Base-by-base conservation (phyloP, 2,329 filamentous ascomycete species). In the Fusarium penzigii region DNA sequence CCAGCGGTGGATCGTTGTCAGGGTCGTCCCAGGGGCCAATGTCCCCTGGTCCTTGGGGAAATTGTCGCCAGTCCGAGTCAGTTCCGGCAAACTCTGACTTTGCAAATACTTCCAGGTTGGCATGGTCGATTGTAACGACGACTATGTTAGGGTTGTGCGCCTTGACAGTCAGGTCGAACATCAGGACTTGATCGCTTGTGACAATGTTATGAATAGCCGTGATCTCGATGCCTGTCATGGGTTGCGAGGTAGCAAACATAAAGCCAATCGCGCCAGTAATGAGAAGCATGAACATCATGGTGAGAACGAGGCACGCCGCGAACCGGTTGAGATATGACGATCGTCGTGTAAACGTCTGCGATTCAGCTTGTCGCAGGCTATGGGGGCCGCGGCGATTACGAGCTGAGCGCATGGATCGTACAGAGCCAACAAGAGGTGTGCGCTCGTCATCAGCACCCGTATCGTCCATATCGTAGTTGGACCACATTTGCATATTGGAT, bases 71-170 rank as follows among this genome's bases (percentile, higher is more conserved):
- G 65, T 84, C 79, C 25, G 77, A 81, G 62, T 85, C 83, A 8
- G 79, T 81, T n/a, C 90, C 89, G 12, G 93, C 89, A 67, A 93
- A 89, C 54, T 89, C 90, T 53, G 92, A 97, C 72, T 95, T 96
- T 29, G 94, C 94, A 71, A 97, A 97, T 32, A 99, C 83, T 65
- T 95, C 92, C 51, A 97, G 80, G 68, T 97, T 92, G 67, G 95
- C 88, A 43, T 92, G 86, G 57, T 89, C 86, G 38, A 99, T 85
- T 3, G 88, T 88, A 40, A 99, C 88, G 2, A 91, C 86, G 39
- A 97, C 88, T 39, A 97, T 86, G 63, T 97, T 99, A 1, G 93
- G 92, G 68, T 99, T 99, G 63, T 93, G 80, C 1, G 93, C 94
- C 61, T 85, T 85, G 53, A 99, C 90, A 17, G 90, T 85, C 44